A percentile compares a stretch with the other conserved stretches of the same genome.
Conservation (phyloP, 2,329 filamentous ascomycete species). For the Aspergillus terreus region DNA sequence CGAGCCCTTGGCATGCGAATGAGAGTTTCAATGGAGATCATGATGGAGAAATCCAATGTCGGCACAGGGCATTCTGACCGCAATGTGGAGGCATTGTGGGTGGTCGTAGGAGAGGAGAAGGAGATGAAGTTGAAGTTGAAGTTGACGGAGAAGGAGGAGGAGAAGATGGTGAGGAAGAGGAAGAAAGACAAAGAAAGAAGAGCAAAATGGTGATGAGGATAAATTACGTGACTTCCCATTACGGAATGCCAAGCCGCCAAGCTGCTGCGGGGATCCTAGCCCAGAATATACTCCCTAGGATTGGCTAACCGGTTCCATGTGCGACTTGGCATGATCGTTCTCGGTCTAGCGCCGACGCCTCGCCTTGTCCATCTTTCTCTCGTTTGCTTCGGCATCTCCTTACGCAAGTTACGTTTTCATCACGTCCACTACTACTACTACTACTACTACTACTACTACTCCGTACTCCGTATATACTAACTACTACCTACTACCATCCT, state of each 20-base stretch:
- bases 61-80: background rate
- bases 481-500: no score
- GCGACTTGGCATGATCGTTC: background rate
- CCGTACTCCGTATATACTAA: no score
- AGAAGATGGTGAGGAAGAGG: background rate
- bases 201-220: background rate
- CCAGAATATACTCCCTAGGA: background rate
- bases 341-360: background rate
- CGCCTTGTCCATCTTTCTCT: no score
- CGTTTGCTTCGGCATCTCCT: no score
- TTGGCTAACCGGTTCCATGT: background rate
- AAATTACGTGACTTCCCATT: background rate
- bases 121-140: background rate
- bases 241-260: background rate
- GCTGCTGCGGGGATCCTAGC: background rate
- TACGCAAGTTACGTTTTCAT: no score
- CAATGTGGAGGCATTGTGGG: background rate
- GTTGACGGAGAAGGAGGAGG: background rate
- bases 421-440: no score
- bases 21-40: background rate
- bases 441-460: no score
- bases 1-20: conserved; percentile 28
- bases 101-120: background rate
- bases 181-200: background rate
- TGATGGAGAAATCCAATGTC: background rate